These are phyloP conservation scores for Leccinum boreale DNA, from an alignment of 768 basidiomycete genomes.

Conservation along the genomic window DNA sequence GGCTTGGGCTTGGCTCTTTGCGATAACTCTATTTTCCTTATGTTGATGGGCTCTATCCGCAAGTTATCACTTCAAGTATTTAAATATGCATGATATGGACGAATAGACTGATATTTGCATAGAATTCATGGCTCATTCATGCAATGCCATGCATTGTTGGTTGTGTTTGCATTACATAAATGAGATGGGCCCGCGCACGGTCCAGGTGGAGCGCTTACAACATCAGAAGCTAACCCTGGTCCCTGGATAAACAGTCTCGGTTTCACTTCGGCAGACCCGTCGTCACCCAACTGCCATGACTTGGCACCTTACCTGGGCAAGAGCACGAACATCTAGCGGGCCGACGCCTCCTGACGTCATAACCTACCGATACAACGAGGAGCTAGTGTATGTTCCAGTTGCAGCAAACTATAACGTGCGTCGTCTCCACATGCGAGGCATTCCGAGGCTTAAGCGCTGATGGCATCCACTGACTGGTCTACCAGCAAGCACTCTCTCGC, in stretches of 20 bases:
- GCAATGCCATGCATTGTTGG: not conserved
- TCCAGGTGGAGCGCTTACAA: not conserved
- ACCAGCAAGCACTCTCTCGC: conserved; percentile 49
- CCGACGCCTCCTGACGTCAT: conserved; percentile 36
- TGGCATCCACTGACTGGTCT: too few species aligned
- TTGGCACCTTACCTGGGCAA: not conserved
- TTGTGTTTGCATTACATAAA: not conserved
- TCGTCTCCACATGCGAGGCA: not conserved
- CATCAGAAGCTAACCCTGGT: not conserved
- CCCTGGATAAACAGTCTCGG: not conserved
- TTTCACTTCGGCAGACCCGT: not conserved
- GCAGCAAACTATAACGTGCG: conserved; percentile 43
- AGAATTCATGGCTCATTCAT: not conserved
- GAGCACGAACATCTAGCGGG: not conserved
- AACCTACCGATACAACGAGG: conserved; percentile 43
- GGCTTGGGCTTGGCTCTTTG: too few species aligned
- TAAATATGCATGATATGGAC: not conserved
- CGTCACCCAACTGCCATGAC: not conserved
- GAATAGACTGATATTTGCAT: not conserved
- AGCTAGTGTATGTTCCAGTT: conserved; percentile 52
- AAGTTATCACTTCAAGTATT: not conserved
- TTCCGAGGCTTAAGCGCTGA: not conserved
- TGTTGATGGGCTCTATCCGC: too few species aligned
- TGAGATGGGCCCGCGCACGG: not conserved
- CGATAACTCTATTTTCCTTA: too few species aligned